Percentiles rank a stretch among this genome's conserved stretches.
These are phyloP conservation scores for Ceriops decandra DNA, from an alignment of 345 rosid genomes.

Conservation along the genomic window DNA sequence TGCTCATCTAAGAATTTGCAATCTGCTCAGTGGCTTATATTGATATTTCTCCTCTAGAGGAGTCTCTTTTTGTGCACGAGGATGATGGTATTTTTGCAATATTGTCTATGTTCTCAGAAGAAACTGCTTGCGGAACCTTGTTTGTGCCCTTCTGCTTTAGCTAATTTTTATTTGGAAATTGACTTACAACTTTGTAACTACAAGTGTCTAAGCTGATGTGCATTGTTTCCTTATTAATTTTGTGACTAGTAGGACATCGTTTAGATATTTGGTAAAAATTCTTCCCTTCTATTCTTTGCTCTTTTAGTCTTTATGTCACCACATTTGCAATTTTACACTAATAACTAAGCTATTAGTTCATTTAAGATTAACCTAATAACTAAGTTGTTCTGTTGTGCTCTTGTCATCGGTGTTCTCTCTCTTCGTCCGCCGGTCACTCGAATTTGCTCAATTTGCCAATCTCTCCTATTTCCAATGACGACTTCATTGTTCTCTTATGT, in stretches of 20 bases:
- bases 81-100: conserved; percentile 20
- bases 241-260: not conserved
- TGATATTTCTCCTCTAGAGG: conserved; percentile 17
- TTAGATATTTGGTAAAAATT: not conserved
- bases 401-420: too few relatives aligned
- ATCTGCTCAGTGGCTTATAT: not conserved
- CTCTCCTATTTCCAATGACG: too few relatives aligned
- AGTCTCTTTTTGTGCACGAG: conserved; percentile 8
- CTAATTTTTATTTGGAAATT: not conserved
- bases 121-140: not conserved
- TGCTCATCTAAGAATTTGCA: conserved; percentile 31
- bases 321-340: not conserved
- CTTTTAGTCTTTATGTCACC: not conserved
- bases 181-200: not conserved
- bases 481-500: too few relatives aligned
- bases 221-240: not conserved
- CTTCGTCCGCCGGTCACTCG: too few relatives aligned
- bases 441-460: too few relatives aligned
- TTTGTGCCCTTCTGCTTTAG: fast-evolving
- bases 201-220: not conserved
- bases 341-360: not conserved
- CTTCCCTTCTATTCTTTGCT: not conserved
- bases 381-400: too few relatives aligned
- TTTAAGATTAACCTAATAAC: too few relatives aligned
- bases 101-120: conserved; percentile 34